A percentile compares a stretch with the other conserved stretches of the same genome.
Evolutionary conservation across 768 basidiomycete genomes (phyloP).

Genomic region (Boletus subparvulus): DNA sequence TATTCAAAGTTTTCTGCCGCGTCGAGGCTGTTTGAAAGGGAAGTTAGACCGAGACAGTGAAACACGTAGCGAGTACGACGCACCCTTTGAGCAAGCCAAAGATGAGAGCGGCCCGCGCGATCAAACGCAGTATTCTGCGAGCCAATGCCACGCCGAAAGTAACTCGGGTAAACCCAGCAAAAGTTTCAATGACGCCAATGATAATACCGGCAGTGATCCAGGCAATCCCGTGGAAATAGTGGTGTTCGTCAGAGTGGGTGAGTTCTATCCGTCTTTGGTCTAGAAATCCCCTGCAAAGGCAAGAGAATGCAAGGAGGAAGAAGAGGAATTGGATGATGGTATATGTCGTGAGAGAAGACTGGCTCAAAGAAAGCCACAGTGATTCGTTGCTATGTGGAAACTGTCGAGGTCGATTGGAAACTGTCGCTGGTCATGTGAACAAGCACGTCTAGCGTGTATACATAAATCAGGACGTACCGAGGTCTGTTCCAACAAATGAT

Average conservation of each 20-base stretch:
- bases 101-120: conserved; percentile 53
- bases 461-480: conserved; percentile 42
- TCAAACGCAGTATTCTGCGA: conserved; percentile 57
- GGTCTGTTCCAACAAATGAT: conserved; percentile 60
- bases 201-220: conserved; percentile 66
- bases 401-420: conserved; percentile 19
- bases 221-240: conserved; percentile 55
- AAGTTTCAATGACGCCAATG: conserved; percentile 63
- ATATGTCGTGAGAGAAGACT: conserved; percentile 58
- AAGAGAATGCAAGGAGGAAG: conserved; percentile 60
- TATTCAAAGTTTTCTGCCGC: conserved; percentile 50
- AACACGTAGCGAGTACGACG: conserved; percentile 18
- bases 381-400: conserved; percentile 39
- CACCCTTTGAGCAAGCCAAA: conserved; percentile 72
- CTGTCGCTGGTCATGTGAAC: conserved; percentile 7
- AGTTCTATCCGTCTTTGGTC: conserved; percentile 54
- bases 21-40: conserved; percentile 44
- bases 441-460: background rate
- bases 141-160: conserved; percentile 53
- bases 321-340: conserved; percentile 55
- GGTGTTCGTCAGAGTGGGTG: conserved; percentile 42
- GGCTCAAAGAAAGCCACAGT: conserved; percentile 58
- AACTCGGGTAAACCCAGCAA: conserved; percentile 58
- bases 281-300: conserved; percentile 49
- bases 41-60: background rate